Conservation (phyloP, 495 filamentous ascomycete species). For the Penicillium turbatum region DNA sequence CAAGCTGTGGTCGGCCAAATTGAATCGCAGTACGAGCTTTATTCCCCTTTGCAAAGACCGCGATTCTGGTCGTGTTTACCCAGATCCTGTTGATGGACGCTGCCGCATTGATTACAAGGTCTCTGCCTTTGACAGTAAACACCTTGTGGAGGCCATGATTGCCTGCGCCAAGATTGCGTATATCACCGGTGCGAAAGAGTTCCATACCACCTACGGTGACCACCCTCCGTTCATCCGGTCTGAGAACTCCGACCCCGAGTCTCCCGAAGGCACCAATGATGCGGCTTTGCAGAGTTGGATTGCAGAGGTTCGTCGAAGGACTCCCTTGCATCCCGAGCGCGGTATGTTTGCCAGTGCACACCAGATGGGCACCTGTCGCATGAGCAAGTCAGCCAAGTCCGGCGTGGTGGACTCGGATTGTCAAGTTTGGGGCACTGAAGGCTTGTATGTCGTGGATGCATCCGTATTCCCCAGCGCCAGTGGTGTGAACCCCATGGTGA, state of each 20-base stretch:
- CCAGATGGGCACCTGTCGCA: constrained; percentile 88
- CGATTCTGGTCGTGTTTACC: constrained; percentile 67
- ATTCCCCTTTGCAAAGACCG: constrained; percentile 70
- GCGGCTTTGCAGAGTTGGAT: constrained; percentile 66
- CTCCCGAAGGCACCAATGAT: constrained; percentile 57
- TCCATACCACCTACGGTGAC: constrained; percentile 57
- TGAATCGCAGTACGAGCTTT: constrained; percentile 60
- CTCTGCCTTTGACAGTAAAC: constrained; percentile 62
- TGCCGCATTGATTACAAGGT: constrained; percentile 63
- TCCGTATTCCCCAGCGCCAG: constrained; percentile 86
- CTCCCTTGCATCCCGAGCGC: constrained; percentile 43
- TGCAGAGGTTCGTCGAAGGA: constrained; percentile 51
- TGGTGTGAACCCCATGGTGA: constrained; percentile 93
- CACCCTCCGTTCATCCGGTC: constrained; percentile 63
- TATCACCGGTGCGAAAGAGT: constrained; percentile 71
- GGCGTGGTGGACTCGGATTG: constrained; percentile 75
- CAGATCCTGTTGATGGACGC: constrained; percentile 63
- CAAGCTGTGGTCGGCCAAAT: constrained; percentile 59
- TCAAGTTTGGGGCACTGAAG: constrained; percentile 70
- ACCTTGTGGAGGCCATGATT: constrained; percentile 67
- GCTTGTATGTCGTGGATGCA: constrained; percentile 77
- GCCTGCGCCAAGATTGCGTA: constrained; percentile 72
- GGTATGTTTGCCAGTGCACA: constrained; percentile 63
- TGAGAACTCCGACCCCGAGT: constrained; percentile 27
- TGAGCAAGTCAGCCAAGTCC: constrained; percentile 55